Evolutionary conservation across 148 eudicot species (phyloP).

Genomic region (Diospyros lotus): DNA sequence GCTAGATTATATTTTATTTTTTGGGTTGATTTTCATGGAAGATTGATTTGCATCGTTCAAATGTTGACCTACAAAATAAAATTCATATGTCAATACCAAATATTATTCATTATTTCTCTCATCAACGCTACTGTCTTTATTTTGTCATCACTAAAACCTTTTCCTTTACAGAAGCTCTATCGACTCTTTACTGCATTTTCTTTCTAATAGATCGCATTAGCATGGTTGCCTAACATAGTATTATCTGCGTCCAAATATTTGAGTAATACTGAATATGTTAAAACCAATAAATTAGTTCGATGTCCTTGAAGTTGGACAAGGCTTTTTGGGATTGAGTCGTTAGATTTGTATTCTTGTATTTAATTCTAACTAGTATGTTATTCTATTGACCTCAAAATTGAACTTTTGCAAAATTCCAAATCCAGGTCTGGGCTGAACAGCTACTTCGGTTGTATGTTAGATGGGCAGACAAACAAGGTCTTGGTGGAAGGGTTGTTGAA

Average conservation of each 20-base stretch:
- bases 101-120: not conserved
- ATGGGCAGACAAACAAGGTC: constrained; percentile 79
- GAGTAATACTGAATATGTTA: not conserved
- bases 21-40: not conserved
- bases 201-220: not conserved
- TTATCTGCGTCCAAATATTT: not conserved
- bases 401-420: constrained; percentile 12
- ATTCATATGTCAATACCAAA: not conserved
- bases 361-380: not conserved
- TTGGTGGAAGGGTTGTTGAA: constrained; percentile 64
- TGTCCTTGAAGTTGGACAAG: not conserved
- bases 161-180: not conserved
- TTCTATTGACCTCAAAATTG: not conserved
- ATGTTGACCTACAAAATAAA: not conserved
- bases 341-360: not conserved
- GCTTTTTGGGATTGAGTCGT: constrained; percentile 1
- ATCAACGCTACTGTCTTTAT: not conserved
- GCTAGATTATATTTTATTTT: not conserved
- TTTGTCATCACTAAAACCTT: not conserved
- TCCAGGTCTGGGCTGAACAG: constrained; percentile 75
- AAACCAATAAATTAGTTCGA: not conserved
- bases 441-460: constrained; percentile 63
- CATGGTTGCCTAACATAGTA: not conserved
- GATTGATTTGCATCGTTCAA: not conserved
- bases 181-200: not conserved